Percentiles rank a stretch among this genome's conserved stretches.
Evolutionary conservation across 495 filamentous ascomycete genomes (phyloP).

Genomic region (Penicillium nucicola): DNA sequence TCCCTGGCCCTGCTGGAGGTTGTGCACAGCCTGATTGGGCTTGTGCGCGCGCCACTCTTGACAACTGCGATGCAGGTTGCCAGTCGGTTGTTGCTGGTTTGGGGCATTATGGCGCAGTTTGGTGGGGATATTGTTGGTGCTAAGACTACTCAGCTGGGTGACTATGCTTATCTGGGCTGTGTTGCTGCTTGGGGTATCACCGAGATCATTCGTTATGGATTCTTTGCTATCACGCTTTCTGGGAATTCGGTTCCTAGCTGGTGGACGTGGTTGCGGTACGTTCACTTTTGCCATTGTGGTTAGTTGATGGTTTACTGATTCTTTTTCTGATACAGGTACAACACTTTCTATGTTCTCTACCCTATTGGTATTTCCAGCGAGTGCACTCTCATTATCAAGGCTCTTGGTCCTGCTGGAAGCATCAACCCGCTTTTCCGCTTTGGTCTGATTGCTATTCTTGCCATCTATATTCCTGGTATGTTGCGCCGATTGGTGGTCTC

Average conservation of each 20-base stretch:
- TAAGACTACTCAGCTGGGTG: constrained; percentile 25
- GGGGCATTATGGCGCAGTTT: constrained; percentile 69
- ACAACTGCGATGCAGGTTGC: constrained; percentile 90
- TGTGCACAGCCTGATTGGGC: constrained; percentile 66
- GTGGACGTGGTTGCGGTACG: constrained; percentile 73
- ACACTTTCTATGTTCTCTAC: constrained; percentile 89
- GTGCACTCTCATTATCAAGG: constrained; percentile 67
- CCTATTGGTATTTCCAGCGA: constrained; percentile 88
- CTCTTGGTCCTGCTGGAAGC: constrained; percentile 56
- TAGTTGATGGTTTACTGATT: neutral
- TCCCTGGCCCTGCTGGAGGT: constrained; percentile 80
- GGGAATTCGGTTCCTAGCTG: constrained; percentile 54
- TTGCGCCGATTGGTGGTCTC: constrained; percentile 1
- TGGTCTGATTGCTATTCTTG: constrained; percentile 59
- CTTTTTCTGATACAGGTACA: constrained; percentile 55
- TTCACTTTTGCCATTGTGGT: neutral
- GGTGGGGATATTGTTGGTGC: constrained; percentile 30
- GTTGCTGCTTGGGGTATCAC: constrained; percentile 79
- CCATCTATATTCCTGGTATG: constrained; percentile 80
- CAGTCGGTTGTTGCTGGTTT: constrained; percentile 77
- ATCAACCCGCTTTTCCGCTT: constrained; percentile 51
- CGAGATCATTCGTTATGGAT: constrained; percentile 85
- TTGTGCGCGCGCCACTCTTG: constrained; percentile 78
- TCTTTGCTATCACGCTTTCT: constrained; percentile 72
- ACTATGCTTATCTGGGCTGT: constrained; percentile 44